Conservation (phyloP, 768 basidiomycete species). For the Rubroboletus satanas region DNA sequence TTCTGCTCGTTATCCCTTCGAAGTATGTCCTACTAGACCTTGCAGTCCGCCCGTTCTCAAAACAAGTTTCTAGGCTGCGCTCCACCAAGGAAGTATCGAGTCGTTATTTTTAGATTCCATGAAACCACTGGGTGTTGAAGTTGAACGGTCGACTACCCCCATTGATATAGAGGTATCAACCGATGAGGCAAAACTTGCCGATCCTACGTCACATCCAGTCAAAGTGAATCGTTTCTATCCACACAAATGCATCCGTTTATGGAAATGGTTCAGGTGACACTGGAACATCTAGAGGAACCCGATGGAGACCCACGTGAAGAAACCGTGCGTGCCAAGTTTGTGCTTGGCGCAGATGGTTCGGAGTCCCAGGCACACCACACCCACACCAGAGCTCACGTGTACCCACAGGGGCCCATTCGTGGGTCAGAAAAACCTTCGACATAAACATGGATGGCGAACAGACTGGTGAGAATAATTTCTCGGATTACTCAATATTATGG, state of each 20-base stretch:
- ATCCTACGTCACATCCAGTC: constrained; percentile 23
- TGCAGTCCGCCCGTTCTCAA: background rate
- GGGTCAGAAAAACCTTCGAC: constrained; percentile 66
- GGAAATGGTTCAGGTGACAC: constrained; percentile 15
- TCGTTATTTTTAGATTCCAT: constrained; percentile 34
- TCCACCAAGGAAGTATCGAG: constrained; percentile 36
- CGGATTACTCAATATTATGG: background rate
- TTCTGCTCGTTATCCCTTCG: constrained; percentile 66
- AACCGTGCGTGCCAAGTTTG: constrained; percentile 65
- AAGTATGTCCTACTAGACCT: constrained; percentile 37
- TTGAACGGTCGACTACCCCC: constrained; percentile 33
- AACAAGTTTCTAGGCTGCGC: constrained; percentile 17
- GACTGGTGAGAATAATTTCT: constrained; percentile 29
- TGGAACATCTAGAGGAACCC: constrained; percentile 17
- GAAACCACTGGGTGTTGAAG: constrained; percentile 26
- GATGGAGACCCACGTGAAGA: constrained; percentile 43
- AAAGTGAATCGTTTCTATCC: constrained; percentile 8
- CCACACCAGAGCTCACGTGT: background rate
- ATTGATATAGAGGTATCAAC: constrained; percentile 28
- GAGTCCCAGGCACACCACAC: background rate
- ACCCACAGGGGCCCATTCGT: constrained; percentile 68
- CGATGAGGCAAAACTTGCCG: constrained; percentile 18
- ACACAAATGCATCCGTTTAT: background rate
- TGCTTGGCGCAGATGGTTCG: constrained; percentile 72
- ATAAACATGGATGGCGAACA: constrained; percentile 79